Percentiles rank a stretch among this genome's conserved stretches.
Evolutionary conservation across 768 basidiomycete genomes (phyloP).

Genomic region (Russula olivacea): DNA sequence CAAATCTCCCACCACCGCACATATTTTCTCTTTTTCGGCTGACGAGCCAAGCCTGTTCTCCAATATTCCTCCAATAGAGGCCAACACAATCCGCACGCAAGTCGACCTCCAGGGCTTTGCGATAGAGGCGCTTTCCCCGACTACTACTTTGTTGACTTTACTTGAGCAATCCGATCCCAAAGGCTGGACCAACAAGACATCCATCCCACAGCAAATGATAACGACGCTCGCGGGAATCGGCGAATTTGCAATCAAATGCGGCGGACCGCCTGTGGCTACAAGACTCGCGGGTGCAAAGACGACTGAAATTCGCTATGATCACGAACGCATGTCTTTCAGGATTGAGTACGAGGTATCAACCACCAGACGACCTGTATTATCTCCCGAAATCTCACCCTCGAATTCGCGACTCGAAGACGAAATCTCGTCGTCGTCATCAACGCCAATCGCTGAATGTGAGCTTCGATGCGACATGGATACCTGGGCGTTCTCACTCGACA

Average conservation of each 20-base stretch:
- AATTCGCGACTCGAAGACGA: constrained; percentile 21
- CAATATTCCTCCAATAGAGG: constrained; percentile 56
- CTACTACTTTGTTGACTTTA: constrained; percentile 86
- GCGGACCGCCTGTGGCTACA: constrained; percentile 89
- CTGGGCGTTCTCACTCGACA: constrained; percentile 78
- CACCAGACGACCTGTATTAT: constrained; percentile 36
- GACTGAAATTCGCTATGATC: constrained; percentile 74
- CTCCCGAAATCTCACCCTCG: constrained; percentile 17
- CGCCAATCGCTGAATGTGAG: constrained; percentile 76
- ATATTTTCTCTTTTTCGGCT: constrained; percentile 91
- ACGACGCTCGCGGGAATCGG: constrained; percentile 84
- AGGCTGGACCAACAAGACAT: constrained; percentile 93
- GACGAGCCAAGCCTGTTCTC: constrained; percentile 88
- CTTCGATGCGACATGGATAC: constrained; percentile 88
- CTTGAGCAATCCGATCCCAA: constrained; percentile 97
- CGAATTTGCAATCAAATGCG: constrained; percentile 92
- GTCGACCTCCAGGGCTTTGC: constrained; percentile 99
- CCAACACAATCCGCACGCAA: constrained; percentile 83
- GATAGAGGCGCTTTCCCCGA: constrained; percentile 91
- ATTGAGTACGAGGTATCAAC: constrained; percentile 76
- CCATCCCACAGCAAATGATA: constrained; percentile 93
- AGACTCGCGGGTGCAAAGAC: constrained; percentile 73
- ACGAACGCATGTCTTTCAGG: constrained; percentile 73
- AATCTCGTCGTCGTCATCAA: constrained; percentile 28
- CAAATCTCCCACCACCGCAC: constrained; percentile 91